A percentile compares a stretch with the other conserved stretches of the same genome.
phyloP scores from a whole-genome alignment of 306 rosid genomes.

The Heteromeles arbutifolia region DNA sequence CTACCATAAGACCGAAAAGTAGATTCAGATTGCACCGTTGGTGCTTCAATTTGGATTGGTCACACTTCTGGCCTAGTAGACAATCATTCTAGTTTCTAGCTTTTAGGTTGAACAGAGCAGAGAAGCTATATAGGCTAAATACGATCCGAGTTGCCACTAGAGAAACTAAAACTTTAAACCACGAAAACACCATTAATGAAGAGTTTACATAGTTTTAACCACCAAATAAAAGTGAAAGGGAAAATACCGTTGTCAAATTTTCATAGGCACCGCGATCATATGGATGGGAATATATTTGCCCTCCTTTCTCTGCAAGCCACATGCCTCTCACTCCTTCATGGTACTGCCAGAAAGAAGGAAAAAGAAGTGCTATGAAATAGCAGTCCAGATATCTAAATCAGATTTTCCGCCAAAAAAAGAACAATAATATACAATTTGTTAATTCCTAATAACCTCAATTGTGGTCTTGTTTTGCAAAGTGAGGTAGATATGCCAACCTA shows the following conservation, averaged over 20 bases:
- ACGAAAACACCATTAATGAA: not conserved
- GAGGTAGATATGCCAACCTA: constrained; percentile 92
- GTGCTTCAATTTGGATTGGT: not conserved
- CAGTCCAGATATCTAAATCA: not conserved
- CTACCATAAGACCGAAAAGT: not conserved
- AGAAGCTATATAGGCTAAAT: not conserved
- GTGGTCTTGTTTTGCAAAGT: constrained; percentile 91
- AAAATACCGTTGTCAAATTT: constrained; percentile 65
- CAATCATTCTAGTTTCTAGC: not conserved
- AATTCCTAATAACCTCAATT: constrained; percentile 62
- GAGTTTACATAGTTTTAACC: not conserved
- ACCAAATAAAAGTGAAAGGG: not conserved
- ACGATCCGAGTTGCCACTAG: not conserved
- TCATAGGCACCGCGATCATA: constrained; percentile 88
- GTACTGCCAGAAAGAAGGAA: constrained; percentile 43
- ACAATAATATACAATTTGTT: constrained; percentile 13
- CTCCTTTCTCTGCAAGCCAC: constrained; percentile 97
- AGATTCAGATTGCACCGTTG: not conserved
- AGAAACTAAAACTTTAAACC: not conserved
- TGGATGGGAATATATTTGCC: constrained; percentile 79
- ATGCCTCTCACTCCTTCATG: constrained; percentile 94
- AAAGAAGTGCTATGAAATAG: constrained; percentile 21
- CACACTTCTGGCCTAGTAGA: not conserved
- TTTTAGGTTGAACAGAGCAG: not conserved
- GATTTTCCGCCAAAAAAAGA: constrained; percentile 15